Conservation (phyloP, 306 rosid species). For the Rosa rugosa region DNA sequence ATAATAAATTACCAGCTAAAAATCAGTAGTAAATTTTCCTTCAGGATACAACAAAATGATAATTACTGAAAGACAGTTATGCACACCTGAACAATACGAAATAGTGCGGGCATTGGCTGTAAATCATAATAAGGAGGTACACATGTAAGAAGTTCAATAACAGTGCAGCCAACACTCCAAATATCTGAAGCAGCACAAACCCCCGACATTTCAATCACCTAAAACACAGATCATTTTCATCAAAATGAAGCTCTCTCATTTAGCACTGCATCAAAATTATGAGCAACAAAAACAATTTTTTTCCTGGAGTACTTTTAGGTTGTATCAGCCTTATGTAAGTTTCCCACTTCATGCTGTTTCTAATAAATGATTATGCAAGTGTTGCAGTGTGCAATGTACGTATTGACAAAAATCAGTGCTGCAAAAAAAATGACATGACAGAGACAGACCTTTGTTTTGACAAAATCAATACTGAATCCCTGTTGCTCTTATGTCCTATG, state of each 20-base stretch:
- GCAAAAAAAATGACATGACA: background rate
- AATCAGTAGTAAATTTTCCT: conserved; percentile 17
- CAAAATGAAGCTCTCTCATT: conserved; percentile 11
- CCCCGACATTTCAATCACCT: conserved; percentile 99
- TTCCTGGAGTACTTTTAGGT: background rate
- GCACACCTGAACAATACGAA: conserved; percentile 94
- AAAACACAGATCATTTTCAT: conserved; percentile 38
- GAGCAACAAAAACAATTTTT: background rate
- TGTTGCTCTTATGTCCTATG: background rate
- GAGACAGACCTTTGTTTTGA: background rate
- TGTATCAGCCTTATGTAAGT: background rate
- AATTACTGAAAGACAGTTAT: conserved; percentile 5
- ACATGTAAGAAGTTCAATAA: conserved; percentile 96
- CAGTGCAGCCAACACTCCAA: conserved; percentile 99
- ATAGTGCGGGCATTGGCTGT: conserved; percentile 99
- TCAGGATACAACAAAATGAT: conserved; percentile 5
- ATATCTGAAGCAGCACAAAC: conserved; percentile 99
- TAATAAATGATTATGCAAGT: conserved; percentile 1
- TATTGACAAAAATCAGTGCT: background rate
- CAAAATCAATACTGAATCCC: background rate
- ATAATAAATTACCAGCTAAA: background rate
- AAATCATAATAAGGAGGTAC: conserved; percentile 97
- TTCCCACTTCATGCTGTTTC: background rate
- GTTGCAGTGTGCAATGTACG: background rate
- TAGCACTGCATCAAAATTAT: background rate